Evolutionary conservation across 805 yeast genomes (phyloP), one percentile per base, ranked within the genome.

Genomic region (Maudiozyma saulgeensis): DNA sequence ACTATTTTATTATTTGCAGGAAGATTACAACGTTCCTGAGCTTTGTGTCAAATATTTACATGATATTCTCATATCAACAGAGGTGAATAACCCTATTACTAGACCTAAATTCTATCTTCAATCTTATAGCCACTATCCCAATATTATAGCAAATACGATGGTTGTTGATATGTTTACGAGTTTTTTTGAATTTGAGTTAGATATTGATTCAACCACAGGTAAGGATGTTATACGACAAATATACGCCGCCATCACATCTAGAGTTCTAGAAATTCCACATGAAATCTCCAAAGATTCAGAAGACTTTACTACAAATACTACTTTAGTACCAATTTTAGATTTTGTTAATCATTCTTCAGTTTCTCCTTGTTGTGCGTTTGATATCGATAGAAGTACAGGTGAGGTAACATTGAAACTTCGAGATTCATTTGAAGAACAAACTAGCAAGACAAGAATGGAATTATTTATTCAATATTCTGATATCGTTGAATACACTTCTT

Each of bases 281-380:
- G 64, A 56, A n/a, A 53, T 54, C 1, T 55, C 55, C 8, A 50
- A 37, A 9, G 50, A 46, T 1, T 52, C 57, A 6, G 75, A 69
- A 12, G 77, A 73, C 42, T 80, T 69, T 52, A 56, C 62, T 4
- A 76, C 76, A 5, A 74, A 77, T 45, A 71, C 80, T 0, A 75
- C 86, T 0, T 60, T 84, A 48, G 86, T 83, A 0, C 89, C 91
- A 0, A 51, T 81, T 1, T 56, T 84, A 31, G 91, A 84, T 62
- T 84, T 78, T 70, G 84, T 76, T 6, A 84, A 84, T 60, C 91
- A 84, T 59, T 65, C 68, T 39, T 63, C 62, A 19, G 65, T 68
- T 41, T 63, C 60, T 19, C 39, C 56, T 26, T 66, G 68, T 43
- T 81, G 80, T 61, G 77, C 68, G 54, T 84, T 82, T 63, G 91